A percentile compares a stretch with the other conserved stretches of the same genome.
These are phyloP conservation scores for Termitomyces sp. DNA, from an alignment of 768 basidiomycete species.

Conservation along the genomic window DNA sequence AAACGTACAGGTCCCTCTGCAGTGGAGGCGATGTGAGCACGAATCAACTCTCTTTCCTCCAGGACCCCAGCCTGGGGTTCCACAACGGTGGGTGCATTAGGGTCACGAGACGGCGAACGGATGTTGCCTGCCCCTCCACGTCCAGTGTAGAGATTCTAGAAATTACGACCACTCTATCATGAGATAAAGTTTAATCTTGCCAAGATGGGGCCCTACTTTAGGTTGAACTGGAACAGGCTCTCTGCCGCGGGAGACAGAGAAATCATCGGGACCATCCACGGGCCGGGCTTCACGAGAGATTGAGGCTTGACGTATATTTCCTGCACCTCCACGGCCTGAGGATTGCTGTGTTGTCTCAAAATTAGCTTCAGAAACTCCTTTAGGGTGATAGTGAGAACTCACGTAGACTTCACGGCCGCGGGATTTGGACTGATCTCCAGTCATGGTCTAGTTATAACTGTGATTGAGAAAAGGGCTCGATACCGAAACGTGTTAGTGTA, in stretches of 20 bases:
- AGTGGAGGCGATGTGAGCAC: constrained; percentile 25
- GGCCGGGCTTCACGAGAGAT: constrained; percentile 40
- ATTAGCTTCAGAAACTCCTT: not conserved
- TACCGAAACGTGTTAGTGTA: not conserved
- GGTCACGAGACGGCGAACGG: constrained; percentile 67
- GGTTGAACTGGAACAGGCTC: constrained; percentile 38
- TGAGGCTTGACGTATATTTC: constrained; percentile 57
- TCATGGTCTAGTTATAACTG: constrained; percentile 14
- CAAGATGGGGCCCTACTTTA: constrained; percentile 23
- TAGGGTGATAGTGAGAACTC: constrained; percentile 19
- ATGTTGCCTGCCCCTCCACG: constrained; percentile 87
- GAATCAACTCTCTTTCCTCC: constrained; percentile 35
- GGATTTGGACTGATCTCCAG: constrained; percentile 44
- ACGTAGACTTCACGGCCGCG: constrained; percentile 59
- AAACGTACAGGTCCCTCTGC: constrained; percentile 31
- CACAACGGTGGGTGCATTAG: constrained; percentile 15
- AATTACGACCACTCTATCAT: not conserved
- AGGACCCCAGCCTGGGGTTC: constrained; percentile 23
- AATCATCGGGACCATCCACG: constrained; percentile 46
- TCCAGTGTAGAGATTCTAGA: constrained; percentile 51
- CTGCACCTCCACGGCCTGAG: constrained; percentile 63
- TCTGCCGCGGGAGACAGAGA: constrained; percentile 54
- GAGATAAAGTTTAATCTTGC: not conserved
- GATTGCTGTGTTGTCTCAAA: constrained; percentile 32
- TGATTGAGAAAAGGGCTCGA: not conserved